Base-by-base conservation (phyloP, 2,329 filamentous ascomycete genomes). In the Sporothrix protearum region DNA sequence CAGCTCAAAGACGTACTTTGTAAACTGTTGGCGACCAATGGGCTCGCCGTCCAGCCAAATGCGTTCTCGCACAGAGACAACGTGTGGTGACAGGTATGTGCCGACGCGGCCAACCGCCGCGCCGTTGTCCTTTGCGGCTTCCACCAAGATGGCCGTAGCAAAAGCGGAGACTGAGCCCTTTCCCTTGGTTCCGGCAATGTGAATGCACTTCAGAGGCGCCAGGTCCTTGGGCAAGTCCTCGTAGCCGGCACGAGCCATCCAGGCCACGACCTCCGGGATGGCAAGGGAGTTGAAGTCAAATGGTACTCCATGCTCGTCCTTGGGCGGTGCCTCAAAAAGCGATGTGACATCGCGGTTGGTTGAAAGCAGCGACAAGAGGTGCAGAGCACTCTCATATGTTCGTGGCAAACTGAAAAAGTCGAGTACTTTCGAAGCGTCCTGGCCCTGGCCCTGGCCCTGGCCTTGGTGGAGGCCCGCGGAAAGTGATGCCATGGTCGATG, bases 41-140 rank as follows among this genome's bases (percentile, higher is more conserved):
- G 92, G 91, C 73, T 82, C 79, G 66, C 92, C 92, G 77, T 96
- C 86, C 74, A 97, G 90, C 77, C 91, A 88, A 77, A 97, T 97
- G 70, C 94, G 88, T 82, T 97, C 94, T 53, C 94, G 88, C 63
- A 94, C 92, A 71, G 90, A 92, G 55, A 94, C 87, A 10, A 97
- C 86, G 78, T 97, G 94, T 12, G 94, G 94, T 47, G 92, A 96
- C 1, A 87, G 92, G 81, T 90, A 91, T 42, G 92, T 84, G 14
- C 90, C 90, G 53, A 96, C 80, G 79, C 80, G 73, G 74, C 81
- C 72, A 74, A 80, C 73, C 8, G 42, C 36, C 3, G 68, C 25
- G 19, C 2, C 22, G n/a, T 86, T 68, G 73, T 77, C 30, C 82
- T 83, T 1, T 75, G 75, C 39, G 75, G 73, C 53, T 9, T 28